Percentiles rank a stretch among this genome's conserved stretches.
Conservation (phyloP, 768 basidiomycete species). For the Grammothele lineata region DNA sequence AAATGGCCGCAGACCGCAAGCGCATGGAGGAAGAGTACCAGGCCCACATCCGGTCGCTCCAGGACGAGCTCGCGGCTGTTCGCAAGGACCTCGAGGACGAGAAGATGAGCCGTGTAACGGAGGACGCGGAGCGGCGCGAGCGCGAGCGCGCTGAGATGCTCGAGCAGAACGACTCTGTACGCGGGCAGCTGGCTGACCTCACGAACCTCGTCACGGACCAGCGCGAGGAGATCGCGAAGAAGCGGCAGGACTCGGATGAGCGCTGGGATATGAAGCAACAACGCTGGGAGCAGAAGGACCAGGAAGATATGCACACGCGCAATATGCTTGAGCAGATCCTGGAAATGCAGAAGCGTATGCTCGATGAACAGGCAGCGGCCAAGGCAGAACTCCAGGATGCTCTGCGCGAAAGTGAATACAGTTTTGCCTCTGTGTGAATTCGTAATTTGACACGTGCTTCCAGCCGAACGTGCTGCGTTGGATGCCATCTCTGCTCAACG, state of each 20-base stretch:
- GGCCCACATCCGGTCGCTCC: conserved; percentile 20
- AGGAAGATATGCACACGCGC: conserved; percentile 49
- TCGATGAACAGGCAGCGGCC: conserved; percentile 53
- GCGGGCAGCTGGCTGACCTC: conserved; percentile 63
- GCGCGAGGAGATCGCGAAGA: conserved; percentile 51
- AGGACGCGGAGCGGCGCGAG: conserved; percentile 61
- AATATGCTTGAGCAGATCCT: conserved; percentile 59
- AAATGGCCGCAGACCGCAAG: conserved; percentile 45
- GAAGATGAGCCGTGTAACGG: conserved; percentile 48
- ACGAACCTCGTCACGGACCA: conserved; percentile 72
- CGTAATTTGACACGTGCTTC: neutral
- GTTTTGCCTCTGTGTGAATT: neutral
- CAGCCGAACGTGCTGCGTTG: conserved; percentile 15
- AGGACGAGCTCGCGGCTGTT: conserved; percentile 19
- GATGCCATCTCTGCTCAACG: conserved; percentile 13
- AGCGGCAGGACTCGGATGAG: conserved; percentile 56
- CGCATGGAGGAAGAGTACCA: conserved; percentile 25
- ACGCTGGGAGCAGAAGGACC: conserved; percentile 56
- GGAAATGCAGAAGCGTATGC: conserved; percentile 55
- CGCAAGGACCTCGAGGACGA: conserved; percentile 57
- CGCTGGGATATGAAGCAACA: conserved; percentile 60
- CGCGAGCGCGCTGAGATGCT: conserved; percentile 50
- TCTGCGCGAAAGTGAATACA: conserved; percentile 34
- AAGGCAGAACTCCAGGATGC: conserved; percentile 50
- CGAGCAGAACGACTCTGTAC: conserved; percentile 58